phyloP scores from a whole-genome alignment of 2,329 filamentous ascomycete species.

The Diaporthe aspalathi region DNA sequence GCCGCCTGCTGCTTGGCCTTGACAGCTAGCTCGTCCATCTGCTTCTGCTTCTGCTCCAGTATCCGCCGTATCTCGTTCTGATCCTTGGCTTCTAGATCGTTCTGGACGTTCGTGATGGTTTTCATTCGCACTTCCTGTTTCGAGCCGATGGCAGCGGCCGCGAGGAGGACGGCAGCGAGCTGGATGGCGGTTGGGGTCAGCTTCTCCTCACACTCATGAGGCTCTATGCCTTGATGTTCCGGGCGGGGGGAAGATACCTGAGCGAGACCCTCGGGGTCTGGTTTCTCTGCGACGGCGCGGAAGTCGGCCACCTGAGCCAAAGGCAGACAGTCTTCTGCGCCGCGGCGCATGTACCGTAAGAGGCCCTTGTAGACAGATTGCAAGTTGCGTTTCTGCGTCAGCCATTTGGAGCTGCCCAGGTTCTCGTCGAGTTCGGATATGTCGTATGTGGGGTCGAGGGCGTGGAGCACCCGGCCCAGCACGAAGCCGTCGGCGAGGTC shows the following conservation, averaged over 20 bases:
- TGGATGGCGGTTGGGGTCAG: constrained; percentile 16
- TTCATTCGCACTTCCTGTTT: constrained; percentile 42
- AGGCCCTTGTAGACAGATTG: constrained; percentile 90
- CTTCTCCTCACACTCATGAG: not conserved
- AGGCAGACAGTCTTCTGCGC: constrained; percentile 63
- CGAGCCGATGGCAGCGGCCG: constrained; percentile 47
- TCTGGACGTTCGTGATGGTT: constrained; percentile 48
- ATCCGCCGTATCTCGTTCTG: constrained; percentile 61
- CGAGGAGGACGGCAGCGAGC: constrained; percentile 47
- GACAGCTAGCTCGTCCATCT: constrained; percentile 50
- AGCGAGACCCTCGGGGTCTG: constrained; percentile 64
- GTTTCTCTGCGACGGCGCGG: constrained; percentile 67
- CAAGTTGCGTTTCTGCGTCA: constrained; percentile 85
- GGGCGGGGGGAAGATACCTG: constrained; percentile 54
- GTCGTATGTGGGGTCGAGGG: constrained; percentile 69
- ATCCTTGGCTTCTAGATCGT: constrained; percentile 49
- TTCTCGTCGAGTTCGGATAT: constrained; percentile 63
- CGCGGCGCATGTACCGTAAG: constrained; percentile 76
- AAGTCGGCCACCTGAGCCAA: constrained; percentile 66
- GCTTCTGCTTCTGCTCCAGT: constrained; percentile 58
- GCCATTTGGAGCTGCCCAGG: constrained; percentile 55
- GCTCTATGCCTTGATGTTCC: not conserved
- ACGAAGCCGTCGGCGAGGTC: constrained; percentile 65
- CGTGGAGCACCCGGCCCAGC: constrained; percentile 67
- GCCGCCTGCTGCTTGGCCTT: constrained; percentile 40